phyloP scores from a whole-genome alignment of 129 eudicot genomes.

The Helichrysum umbraculigerum region DNA sequence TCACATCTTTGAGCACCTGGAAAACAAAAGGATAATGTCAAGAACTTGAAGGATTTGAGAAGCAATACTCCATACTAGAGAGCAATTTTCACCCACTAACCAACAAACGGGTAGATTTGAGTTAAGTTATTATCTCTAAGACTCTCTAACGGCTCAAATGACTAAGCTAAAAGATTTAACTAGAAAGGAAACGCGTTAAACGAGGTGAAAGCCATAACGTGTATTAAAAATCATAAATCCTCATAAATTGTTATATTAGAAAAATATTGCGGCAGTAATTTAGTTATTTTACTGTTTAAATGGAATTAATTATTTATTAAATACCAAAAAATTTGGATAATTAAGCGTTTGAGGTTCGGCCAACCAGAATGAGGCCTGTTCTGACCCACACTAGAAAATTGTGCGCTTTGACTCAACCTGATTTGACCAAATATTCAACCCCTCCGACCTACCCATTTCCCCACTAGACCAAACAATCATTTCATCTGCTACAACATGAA shows the following conservation, averaged over 20 bases:
- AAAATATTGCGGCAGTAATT: background rate
- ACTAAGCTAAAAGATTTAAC: background rate
- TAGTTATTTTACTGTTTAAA: background rate
- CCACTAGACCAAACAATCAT: constrained; percentile 1
- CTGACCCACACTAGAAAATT: background rate
- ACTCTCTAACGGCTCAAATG: background rate
- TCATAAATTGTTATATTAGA: background rate
- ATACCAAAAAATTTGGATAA: background rate
- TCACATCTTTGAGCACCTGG: constrained; percentile 78
- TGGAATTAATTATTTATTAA: background rate
- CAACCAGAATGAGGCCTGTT: background rate
- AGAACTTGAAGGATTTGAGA: background rate
- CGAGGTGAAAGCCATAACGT: background rate
- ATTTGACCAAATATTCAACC: background rate
- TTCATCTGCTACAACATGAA: background rate
- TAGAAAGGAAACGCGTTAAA: background rate
- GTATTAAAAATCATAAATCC: background rate
- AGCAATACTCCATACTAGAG: background rate
- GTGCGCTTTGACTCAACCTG: background rate
- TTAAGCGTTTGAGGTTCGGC: background rate
- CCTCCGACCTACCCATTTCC: background rate
- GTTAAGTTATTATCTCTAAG: background rate
- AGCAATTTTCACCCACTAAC: background rate
- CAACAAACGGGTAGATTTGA: background rate
- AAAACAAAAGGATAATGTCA: constrained; percentile 19